phyloP scores from a whole-genome alignment of 441 rosid species.

The Macaranga tanarius region DNA sequence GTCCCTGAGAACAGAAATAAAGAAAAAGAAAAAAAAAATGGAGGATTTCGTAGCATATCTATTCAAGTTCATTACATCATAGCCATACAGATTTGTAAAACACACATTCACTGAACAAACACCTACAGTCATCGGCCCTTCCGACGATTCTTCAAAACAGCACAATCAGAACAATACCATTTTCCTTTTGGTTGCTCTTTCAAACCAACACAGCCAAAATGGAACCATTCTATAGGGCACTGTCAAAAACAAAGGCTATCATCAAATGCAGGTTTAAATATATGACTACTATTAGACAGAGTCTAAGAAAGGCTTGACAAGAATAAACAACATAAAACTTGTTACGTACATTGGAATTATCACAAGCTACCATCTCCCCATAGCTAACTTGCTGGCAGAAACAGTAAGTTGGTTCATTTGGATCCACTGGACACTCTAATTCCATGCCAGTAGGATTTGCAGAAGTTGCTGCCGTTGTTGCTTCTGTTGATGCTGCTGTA shows the following conservation, averaged over 20 bases:
- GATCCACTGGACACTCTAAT: slow-evolving; percentile 92
- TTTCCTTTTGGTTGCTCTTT: slow-evolving; percentile 92
- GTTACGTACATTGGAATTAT: slow-evolving; percentile 67
- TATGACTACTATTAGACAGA: neutral
- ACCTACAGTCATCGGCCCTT: slow-evolving; percentile 47
- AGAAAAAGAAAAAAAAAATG: neutral
- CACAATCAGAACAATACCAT: slow-evolving; percentile 91
- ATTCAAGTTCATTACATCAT: slow-evolving; percentile 11
- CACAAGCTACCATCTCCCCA: slow-evolving; percentile 96
- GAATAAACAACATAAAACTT: neutral
- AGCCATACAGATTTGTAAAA: neutral
- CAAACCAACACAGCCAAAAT: slow-evolving; percentile 87
- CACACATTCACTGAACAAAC: neutral
- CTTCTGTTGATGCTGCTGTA: slow-evolving; percentile 43
- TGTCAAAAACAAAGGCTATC: slow-evolving; percentile 31
- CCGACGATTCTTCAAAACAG: slow-evolving; percentile 61
- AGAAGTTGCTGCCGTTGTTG: slow-evolving; percentile 47
- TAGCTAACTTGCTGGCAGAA: slow-evolving; percentile 96
- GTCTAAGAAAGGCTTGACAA: neutral
- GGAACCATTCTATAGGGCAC: slow-evolving; percentile 99
- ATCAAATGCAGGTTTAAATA: slow-evolving; percentile 19
- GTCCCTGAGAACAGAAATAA: neutral
- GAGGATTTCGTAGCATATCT: neutral
- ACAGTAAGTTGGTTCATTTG: slow-evolving; percentile 98
- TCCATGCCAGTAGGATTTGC: slow-evolving; percentile 75